These are phyloP conservation scores for Auriscalpium microsporum DNA, from an alignment of 768 basidiomycete species.

Conservation along the genomic window DNA sequence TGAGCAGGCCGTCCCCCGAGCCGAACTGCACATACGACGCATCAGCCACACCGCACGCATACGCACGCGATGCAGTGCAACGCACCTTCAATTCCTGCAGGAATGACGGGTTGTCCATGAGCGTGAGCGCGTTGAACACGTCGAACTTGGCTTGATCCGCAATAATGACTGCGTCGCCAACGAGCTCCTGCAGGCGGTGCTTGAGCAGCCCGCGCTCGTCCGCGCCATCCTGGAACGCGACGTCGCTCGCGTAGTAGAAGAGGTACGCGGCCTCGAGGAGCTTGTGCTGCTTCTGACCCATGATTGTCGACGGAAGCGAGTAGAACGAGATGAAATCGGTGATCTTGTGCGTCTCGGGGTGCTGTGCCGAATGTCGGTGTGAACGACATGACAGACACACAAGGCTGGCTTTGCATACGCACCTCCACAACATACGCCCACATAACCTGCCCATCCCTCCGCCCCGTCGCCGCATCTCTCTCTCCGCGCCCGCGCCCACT, in stretches of 20 bases:
- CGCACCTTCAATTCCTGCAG: conserved; percentile 76
- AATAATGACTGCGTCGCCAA: conserved; percentile 73
- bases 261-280: conserved; percentile 89
- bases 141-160: conserved; percentile 87
- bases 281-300: conserved; percentile 62
- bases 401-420: conserved; percentile 11
- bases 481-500: conserved; percentile 68
- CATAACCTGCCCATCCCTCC: conserved; percentile 76
- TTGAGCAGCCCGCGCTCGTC: conserved; percentile 59
- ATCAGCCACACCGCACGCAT: conserved; percentile 2
- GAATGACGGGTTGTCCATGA: conserved; percentile 89
- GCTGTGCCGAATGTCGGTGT: conserved; percentile 33
- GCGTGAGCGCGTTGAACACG: conserved; percentile 89
- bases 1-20: conserved; percentile 83
- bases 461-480: conserved; percentile 34
- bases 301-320: conserved; percentile 89
- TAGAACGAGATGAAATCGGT: conserved; percentile 98
- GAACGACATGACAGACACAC: not conserved
- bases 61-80: not conserved
- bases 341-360: conserved; percentile 72
- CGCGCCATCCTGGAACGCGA: conserved; percentile 51
- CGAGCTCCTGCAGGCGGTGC: conserved; percentile 58
- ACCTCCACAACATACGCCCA: conserved; percentile 98
- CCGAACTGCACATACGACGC: conserved; percentile 57
- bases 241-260: conserved; percentile 88